Percentiles rank a stretch among this genome's conserved stretches.
These are phyloP conservation scores for Kuraishia capsulata DNA, from an alignment of 805 yeast species.

Conservation along the genomic window DNA sequence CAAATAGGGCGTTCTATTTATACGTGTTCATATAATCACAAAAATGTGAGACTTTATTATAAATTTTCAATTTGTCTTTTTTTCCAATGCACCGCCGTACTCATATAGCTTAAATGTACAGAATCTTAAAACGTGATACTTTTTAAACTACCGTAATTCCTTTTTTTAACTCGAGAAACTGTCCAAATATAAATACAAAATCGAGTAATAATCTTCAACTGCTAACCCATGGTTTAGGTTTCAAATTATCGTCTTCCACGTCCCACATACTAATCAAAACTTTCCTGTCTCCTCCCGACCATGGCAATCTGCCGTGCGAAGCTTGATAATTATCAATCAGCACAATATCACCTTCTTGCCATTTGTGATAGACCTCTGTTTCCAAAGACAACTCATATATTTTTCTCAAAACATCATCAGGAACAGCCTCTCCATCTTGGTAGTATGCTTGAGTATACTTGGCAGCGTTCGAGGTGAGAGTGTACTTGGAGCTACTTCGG, in stretches of 20 bases:
- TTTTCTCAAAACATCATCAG: conserved; percentile 10
- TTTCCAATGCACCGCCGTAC: too few species aligned
- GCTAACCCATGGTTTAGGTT: background rate
- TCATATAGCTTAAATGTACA: too few species aligned
- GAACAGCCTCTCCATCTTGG: conserved; percentile 14
- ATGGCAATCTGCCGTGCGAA: conserved; percentile 24
- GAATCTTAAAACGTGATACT: too few species aligned
- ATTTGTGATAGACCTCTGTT: conserved; percentile 17
- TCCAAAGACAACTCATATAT: conserved; percentile 11
- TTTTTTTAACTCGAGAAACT: too few species aligned
- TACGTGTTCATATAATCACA: too few species aligned
- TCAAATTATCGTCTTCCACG: background rate
- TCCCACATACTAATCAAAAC: conserved; percentile 29
- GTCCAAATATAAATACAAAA: too few species aligned
- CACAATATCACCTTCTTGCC: conserved; percentile 24
- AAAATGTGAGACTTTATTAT: too few species aligned
- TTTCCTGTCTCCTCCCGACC: conserved; percentile 17
- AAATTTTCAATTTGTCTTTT: too few species aligned
- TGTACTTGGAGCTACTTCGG: background rate
- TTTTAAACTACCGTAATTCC: too few species aligned
- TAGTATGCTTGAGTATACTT: conserved; percentile 5
- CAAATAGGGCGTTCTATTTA: too few species aligned
- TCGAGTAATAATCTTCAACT: too few species aligned
- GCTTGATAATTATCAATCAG: conserved; percentile 25
- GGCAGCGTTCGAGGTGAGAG: background rate